Evolutionary conservation across 225 moss, liverwort and hornwort species (phyloP).

Genomic region (Thuidium tamariscinum): DNA sequence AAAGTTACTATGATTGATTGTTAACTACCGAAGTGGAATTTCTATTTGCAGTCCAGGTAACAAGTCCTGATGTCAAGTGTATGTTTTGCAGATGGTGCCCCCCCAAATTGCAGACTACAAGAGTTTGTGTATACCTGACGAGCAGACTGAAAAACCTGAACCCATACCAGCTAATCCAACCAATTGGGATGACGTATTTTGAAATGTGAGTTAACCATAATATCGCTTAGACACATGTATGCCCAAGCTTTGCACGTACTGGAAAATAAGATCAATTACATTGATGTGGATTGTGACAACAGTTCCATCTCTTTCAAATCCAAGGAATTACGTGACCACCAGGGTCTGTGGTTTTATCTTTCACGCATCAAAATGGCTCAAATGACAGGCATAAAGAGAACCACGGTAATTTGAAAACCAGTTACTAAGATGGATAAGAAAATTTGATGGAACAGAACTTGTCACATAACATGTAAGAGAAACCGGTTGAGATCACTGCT

Average conservation of each 20-base stretch:
- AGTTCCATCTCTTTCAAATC: background rate
- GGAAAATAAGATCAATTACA: background rate
- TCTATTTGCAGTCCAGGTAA: background rate
- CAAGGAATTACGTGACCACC: background rate
- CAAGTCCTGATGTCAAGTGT: background rate
- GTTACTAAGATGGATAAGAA: background rate
- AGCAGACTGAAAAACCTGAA: slow-evolving; percentile 22
- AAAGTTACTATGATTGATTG: background rate
- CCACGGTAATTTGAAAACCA: background rate
- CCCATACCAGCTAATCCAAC: slow-evolving; percentile 5
- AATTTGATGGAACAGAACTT: background rate
- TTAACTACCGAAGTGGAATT: background rate
- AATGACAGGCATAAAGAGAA: background rate
- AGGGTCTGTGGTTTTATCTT: background rate
- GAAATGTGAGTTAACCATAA: background rate
- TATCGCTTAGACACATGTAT: background rate
- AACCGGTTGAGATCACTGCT: background rate
- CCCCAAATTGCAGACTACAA: slow-evolving; percentile 57
- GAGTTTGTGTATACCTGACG: slow-evolving; percentile 61
- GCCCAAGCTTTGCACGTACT: background rate
- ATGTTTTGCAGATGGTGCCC: slow-evolving; percentile 63
- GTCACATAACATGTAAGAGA: background rate
- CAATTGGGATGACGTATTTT: slow-evolving; percentile 91
- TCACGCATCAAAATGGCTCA: background rate
- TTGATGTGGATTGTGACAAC: background rate